Conservation (phyloP, 1,284 basidiomycete genomes). For the Cutaneotrichosporon sp. region DNA sequence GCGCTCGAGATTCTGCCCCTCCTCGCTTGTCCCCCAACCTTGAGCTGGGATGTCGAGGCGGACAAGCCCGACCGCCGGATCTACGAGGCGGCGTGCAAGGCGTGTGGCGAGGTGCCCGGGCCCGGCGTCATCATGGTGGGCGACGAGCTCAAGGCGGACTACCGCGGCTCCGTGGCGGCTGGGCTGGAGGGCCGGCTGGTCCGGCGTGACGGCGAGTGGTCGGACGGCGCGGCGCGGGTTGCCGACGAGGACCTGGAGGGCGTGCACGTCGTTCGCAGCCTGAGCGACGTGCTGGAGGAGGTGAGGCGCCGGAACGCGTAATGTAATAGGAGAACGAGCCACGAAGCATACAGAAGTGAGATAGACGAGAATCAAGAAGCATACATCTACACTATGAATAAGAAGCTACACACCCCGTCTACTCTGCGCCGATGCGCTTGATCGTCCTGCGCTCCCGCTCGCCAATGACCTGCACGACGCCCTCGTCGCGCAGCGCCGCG, state of each 20-base stretch:
- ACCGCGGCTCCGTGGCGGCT: slow-evolving; percentile 37
- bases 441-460: slow-evolving; percentile 83
- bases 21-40: slow-evolving; percentile 41
- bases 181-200: slow-evolving; percentile 48
- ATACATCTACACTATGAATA: slow-evolving; percentile 6
- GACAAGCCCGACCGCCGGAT: slow-evolving; percentile 47
- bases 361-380: neutral
- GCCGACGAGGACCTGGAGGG: slow-evolving; percentile 37
- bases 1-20: slow-evolving; percentile 41
- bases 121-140: slow-evolving; percentile 52
- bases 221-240: slow-evolving; percentile 46
- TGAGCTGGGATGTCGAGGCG: slow-evolving; percentile 48
- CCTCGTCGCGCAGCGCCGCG: slow-evolving; percentile 74
- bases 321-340: too few relatives aligned
- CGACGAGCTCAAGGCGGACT: slow-evolving; percentile 54
- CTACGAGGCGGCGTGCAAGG: slow-evolving; percentile 39
- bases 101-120: slow-evolving; percentile 28
- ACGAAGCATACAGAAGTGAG: neutral
- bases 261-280: slow-evolving; percentile 31
- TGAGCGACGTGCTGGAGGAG: slow-evolving; percentile 41
- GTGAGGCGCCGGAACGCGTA: slow-evolving; percentile 14
- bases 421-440: slow-evolving; percentile 45
- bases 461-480: slow-evolving; percentile 76
- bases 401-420: neutral
- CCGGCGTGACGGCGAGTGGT: slow-evolving; percentile 47